phyloP scores from a whole-genome alignment of 2,329 filamentous ascomycete species.

The Fusarium pilosicola region DNA sequence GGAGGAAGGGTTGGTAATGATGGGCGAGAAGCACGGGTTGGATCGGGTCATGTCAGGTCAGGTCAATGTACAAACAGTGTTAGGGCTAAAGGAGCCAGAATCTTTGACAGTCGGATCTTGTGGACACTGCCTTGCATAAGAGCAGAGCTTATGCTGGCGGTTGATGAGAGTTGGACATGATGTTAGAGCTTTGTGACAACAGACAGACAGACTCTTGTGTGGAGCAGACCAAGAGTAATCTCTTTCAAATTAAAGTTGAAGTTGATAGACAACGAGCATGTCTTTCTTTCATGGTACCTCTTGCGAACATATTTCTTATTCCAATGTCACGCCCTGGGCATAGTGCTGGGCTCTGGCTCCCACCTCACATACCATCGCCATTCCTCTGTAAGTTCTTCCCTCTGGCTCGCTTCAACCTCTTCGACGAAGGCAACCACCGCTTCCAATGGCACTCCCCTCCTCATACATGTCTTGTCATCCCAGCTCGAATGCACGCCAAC shows the following conservation, averaged over 20 bases:
- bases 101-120: slow-evolving; percentile 13
- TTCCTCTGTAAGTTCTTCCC: not conserved
- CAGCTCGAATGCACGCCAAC: slow-evolving; percentile 64
- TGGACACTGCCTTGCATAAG: slow-evolving; percentile 7
- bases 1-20: slow-evolving; percentile 20
- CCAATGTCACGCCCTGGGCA: too few relatives aligned
- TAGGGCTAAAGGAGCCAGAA: slow-evolving; percentile 1
- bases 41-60: not conserved
- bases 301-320: not conserved
- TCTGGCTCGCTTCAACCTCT: slow-evolving; percentile 31
- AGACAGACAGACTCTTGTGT: slow-evolving; percentile 25
- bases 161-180: slow-evolving; percentile 21
- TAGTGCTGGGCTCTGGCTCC: not conserved
- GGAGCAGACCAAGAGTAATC: slow-evolving; percentile 21
- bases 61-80: slow-evolving; percentile 13
- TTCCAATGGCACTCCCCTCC: slow-evolving; percentile 58
- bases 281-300: not conserved
- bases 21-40: slow-evolving; percentile 1
- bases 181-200: slow-evolving; percentile 13
- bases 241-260: slow-evolving; percentile 16
- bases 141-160: slow-evolving; percentile 6
- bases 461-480: slow-evolving; percentile 62
- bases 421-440: slow-evolving; percentile 54
- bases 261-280: slow-evolving; percentile 3
- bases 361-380: slow-evolving; percentile 31